A percentile compares a stretch with the other conserved stretches of the same genome.
Conservation (phyloP, 2,329 filamentous ascomycete species). For the Cladophialophora chaetospira region DNA sequence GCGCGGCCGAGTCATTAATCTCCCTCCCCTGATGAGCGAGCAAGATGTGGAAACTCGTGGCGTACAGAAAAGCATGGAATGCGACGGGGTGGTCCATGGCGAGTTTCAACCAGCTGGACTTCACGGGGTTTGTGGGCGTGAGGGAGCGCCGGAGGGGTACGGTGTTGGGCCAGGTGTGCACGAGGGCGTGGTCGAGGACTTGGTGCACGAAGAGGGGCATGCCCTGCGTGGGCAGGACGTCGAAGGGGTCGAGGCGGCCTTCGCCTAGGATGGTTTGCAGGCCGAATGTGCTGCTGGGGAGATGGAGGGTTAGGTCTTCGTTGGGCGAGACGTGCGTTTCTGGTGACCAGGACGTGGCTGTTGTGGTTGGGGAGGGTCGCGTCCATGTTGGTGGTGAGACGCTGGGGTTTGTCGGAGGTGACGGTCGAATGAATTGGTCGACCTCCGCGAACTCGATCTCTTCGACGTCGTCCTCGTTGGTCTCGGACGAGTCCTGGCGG, state of each 20-base stretch:
- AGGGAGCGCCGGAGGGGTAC: slow-evolving; percentile 7
- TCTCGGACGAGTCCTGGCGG: background rate
- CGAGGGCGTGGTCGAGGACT: slow-evolving; percentile 25
- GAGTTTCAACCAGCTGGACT: slow-evolving; percentile 25
- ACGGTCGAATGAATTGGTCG: too few relatives aligned
- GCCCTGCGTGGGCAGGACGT: slow-evolving; percentile 11
- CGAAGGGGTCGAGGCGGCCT: slow-evolving; percentile 23
- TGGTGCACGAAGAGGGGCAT: slow-evolving; percentile 19
- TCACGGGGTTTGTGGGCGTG: slow-evolving; percentile 19
- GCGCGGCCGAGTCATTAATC: slow-evolving; percentile 16
- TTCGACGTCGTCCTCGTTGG: background rate
- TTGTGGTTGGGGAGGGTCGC: background rate
- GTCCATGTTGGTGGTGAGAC: background rate
- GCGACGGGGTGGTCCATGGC: slow-evolving; percentile 24
- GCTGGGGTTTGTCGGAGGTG: too few relatives aligned
- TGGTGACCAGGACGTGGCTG: background rate
- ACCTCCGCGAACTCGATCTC: background rate
- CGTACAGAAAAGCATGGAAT: slow-evolving; percentile 25
- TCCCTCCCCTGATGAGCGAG: slow-evolving; percentile 17
- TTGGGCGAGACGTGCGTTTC: background rate
- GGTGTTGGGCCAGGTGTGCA: slow-evolving; percentile 26
- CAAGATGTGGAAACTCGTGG: slow-evolving; percentile 17
- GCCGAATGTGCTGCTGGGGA: background rate
- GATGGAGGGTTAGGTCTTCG: background rate
- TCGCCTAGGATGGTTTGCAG: slow-evolving; percentile 17